Evolutionary conservation across 371 early-diverging fungal species (phyloP), one percentile per base, ranked within the genome.

Genomic region (Mortierella sp.): DNA sequence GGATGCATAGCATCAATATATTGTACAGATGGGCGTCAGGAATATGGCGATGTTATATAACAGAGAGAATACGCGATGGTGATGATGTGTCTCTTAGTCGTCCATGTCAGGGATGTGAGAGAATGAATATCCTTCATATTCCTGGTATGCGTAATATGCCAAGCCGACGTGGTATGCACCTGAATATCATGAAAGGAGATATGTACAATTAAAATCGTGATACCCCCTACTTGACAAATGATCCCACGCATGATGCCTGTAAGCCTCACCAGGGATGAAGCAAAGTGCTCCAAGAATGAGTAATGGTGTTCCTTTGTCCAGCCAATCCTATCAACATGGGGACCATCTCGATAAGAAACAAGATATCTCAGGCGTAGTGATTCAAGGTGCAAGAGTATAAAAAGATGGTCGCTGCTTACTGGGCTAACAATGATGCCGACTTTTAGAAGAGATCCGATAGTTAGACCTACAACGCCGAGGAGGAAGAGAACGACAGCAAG

Each of bases 241-340:
- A 8, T 32, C 14, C 32, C 4, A 34, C 24, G 32, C 21, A 39
- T 55, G 27, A 24, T 11, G 31, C 56, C 31, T 64, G n/a, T n/a
- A n/a, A n/a, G n/a, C n/a, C n/a, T n/a, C n/a, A 79, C 82, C 82
- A 53, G 90, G 90, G 42, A 89, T 87, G 71, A 83, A 83, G 78
- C 82, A 79, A 28, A 83, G 58, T 15, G 78, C 50, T 14, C 83
- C 83, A 24, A 83, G 69, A 19, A 83, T 68, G 27, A 83, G 47
- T 21, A 83, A 82, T 8, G 87, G 84, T 43, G 84, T 86, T 41
- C 88, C 90, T 69, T 86, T 83, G 60, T 82, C 83, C 11, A 85
- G 55, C 88, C 88, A 89, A 23, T 70, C 79, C 82, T 82, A 64
- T 12, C 57, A 12, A 39, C n/a, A n/a, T 12, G 53, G 9, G 12